Base-by-base conservation (phyloP, 768 basidiomycete species). In the Boletus tylopilopsis region DNA sequence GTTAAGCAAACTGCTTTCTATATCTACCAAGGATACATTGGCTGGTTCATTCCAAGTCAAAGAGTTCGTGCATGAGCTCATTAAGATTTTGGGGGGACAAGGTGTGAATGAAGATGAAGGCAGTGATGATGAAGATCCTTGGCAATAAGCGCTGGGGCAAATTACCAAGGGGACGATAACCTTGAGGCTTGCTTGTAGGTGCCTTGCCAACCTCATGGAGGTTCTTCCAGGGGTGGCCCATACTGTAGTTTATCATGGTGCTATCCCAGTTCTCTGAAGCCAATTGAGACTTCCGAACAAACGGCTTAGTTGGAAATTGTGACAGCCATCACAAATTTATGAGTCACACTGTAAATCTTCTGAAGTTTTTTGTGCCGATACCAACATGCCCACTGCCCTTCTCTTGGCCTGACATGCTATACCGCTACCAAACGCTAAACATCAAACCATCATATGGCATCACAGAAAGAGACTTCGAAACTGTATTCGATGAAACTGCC, bases 211-310 rank as follows among this genome's bases (percentile, higher is more conserved):
- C 67, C 77, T 99, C 47, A 94, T 98, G 92, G 96, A 98, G 68
- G 95, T 94, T n/a, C 77, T 98, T 19, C 96, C 96, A 16, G 94
- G 94, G 22, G 88, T 93, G 35, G 92, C 93, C n/a, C 94, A 97
- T 64, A 94, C 92, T 38, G 86, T 99, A 59, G 95, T 98, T 33
- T 91, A 96, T 67, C 90, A 95, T 61, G 95, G 95, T n/a, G 96
- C 95, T 16, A 94, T 99, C 50, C 94, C 94, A 16, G 93, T 95
- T 27, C 78, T 99, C 40, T 98, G 95, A 80, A 89, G 89, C 79
- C 98, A 99, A 68, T 73, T 99, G 53, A 84, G n/a, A n/a, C n/a
- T n/a, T n/a, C n/a, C n/a, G n/a, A n/a, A n/a, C n/a, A n/a, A n/a
- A n/a, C n/a, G n/a, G n/a, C n/a, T n/a, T n/a, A n/a, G n/a, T n/a